These are phyloP conservation scores for Fusarium pseudoanthophilum DNA, from an alignment of 2,329 filamentous ascomycete species.

Conservation along the genomic window DNA sequence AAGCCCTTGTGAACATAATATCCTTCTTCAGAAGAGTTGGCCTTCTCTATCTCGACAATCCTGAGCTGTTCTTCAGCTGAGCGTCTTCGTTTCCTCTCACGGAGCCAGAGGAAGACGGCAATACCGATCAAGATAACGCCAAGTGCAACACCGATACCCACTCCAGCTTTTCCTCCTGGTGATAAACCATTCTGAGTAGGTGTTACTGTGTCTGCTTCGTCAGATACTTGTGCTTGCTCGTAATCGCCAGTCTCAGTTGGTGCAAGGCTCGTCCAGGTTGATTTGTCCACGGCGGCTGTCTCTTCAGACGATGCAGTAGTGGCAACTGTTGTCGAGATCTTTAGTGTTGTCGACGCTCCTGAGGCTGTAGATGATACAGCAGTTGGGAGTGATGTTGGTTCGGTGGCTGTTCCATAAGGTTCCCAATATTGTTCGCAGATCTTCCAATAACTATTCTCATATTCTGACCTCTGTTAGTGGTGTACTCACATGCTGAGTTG, in stretches of 20 bases:
- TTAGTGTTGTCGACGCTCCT: not conserved
- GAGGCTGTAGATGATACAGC: not conserved
- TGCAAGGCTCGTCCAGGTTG: not conserved
- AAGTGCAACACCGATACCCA: conserved; percentile 32
- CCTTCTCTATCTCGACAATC: conserved; percentile 1
- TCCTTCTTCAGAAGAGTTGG: not conserved
- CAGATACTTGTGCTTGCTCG: conserved; percentile 7
- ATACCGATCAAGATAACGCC: conserved; percentile 27
- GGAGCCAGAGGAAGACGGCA: conserved; percentile 35
- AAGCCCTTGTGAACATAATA: not conserved
- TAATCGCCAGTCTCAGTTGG: conserved; percentile 1
- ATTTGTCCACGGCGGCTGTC: not conserved
- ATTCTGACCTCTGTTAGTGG: conserved; percentile 26
- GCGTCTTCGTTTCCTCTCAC: conserved; percentile 34
- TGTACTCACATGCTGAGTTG: too few species aligned
- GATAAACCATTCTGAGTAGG: not conserved
- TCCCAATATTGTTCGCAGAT: conserved; percentile 45
- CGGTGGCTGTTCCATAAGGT: conserved; percentile 36
- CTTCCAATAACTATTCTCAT: conserved; percentile 45
- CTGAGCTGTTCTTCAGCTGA: conserved; percentile 22
- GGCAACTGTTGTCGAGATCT: not conserved
- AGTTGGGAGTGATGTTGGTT: conserved; percentile 32
- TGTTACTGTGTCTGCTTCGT: not conserved
- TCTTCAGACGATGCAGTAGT: not conserved
- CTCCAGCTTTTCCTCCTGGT: conserved; percentile 33